Conservation (phyloP, 805 yeast species). For the Cyberlindnera nakhonratchasimensis region DNA sequence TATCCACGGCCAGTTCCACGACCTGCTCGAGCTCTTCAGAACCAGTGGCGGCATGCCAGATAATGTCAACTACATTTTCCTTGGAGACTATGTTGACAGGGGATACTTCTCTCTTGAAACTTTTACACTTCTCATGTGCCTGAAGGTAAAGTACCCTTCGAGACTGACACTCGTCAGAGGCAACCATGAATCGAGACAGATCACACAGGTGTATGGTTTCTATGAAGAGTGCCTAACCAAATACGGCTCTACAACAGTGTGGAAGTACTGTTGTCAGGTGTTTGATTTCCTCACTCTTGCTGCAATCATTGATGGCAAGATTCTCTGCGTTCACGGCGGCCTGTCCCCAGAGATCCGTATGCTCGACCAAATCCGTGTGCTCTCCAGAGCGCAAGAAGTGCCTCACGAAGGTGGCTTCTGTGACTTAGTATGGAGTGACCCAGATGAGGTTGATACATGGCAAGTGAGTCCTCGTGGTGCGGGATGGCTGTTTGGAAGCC, state of each 20-base stretch:
- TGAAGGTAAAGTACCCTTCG: slow-evolving; percentile 83
- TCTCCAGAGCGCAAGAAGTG: slow-evolving; percentile 95
- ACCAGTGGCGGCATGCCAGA: slow-evolving; percentile 89
- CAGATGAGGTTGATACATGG: slow-evolving; percentile 97
- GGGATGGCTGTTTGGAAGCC: slow-evolving; percentile 95
- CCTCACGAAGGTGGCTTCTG: slow-evolving; percentile 99
- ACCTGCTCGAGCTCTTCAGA: slow-evolving; percentile 82
- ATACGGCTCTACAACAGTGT: slow-evolving; percentile 80
- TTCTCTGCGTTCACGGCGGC: slow-evolving; percentile 96
- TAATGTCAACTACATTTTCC: slow-evolving; percentile 74
- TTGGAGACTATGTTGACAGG: slow-evolving; percentile 96
- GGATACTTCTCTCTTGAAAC: slow-evolving; percentile 97
- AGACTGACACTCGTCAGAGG: slow-evolving; percentile 91
- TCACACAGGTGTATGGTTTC: slow-evolving; percentile 98
- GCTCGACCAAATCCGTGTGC: slow-evolving; percentile 93
- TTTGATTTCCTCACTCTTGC: slow-evolving; percentile 92
- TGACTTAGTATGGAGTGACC: slow-evolving; percentile 96
- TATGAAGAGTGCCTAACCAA: slow-evolving; percentile 93
- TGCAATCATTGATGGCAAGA: slow-evolving; percentile 92
- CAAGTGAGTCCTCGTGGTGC: slow-evolving; percentile 98
- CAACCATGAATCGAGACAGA: slow-evolving; percentile 96
- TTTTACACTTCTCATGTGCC: slow-evolving; percentile 87
- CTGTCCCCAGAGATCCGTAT: slow-evolving; percentile 94
- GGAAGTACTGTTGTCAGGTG: slow-evolving; percentile 96
- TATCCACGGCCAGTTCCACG: slow-evolving; percentile 98